Conservation (phyloP, 164 flowering plant genomes). For the Vitis labrusca region DNA sequence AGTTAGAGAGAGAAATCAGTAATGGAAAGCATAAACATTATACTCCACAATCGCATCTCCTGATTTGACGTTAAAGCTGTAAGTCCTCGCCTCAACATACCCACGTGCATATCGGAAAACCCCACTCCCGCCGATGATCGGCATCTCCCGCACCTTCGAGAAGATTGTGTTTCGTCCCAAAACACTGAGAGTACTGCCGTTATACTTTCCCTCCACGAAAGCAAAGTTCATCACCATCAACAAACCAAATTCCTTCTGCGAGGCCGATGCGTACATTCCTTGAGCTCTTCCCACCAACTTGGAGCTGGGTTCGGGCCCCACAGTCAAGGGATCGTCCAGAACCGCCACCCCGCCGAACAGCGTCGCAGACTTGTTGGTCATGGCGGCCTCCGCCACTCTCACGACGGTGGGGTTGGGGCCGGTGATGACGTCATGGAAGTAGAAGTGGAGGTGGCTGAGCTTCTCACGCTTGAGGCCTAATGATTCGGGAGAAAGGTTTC, state of each 20-base stretch:
- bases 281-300: slow-evolving; percentile 27
- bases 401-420: slow-evolving; percentile 19
- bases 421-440: slow-evolving; percentile 28
- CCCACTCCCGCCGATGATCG: slow-evolving; percentile 32
- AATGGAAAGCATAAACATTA: slow-evolving; percentile 28
- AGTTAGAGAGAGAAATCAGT: neutral
- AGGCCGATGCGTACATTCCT: slow-evolving; percentile 19
- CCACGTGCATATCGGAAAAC: slow-evolving; percentile 31
- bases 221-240: slow-evolving; percentile 26
- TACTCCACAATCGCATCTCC: slow-evolving; percentile 30
- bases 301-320: slow-evolving; percentile 15
- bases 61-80: neutral
- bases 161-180: slow-evolving; percentile 22
- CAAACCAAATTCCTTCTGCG: slow-evolving; percentile 9
- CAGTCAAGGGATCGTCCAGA: slow-evolving; percentile 26
- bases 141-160: slow-evolving; percentile 28
- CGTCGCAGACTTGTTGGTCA: slow-evolving; percentile 2
- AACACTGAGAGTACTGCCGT: slow-evolving; percentile 27
- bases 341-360: slow-evolving; percentile 23
- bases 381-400: slow-evolving; percentile 9
- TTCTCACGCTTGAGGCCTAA: slow-evolving; percentile 13
- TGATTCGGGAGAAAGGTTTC: neutral
- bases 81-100: slow-evolving; percentile 26
- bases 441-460: slow-evolving; percentile 33
- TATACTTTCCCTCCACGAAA: slow-evolving; percentile 28